These are phyloP conservation scores for Xenoacremonium recifei DNA, from an alignment of 2,329 filamentous ascomycete species.

Conservation along the genomic window DNA sequence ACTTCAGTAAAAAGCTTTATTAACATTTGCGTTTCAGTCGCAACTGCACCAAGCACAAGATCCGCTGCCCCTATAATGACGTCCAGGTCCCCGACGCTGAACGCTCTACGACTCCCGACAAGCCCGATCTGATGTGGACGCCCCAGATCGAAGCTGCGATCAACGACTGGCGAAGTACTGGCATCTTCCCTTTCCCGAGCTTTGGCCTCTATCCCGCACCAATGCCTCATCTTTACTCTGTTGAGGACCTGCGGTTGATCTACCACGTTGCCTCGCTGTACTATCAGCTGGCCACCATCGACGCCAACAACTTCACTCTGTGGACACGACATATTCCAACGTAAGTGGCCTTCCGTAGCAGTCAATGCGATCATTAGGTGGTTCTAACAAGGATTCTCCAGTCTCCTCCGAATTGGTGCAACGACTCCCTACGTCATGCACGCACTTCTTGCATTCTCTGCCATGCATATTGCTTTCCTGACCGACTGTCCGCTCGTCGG, in stretches of 20 bases:
- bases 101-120: slow-evolving; percentile 59
- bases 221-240: slow-evolving; percentile 68
- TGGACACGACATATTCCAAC: slow-evolving; percentile 93
- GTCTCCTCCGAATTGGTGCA: slow-evolving; percentile 70
- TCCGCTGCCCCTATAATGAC: slow-evolving; percentile 97
- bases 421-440: slow-evolving; percentile 91
- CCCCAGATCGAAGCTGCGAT: slow-evolving; percentile 81
- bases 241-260: slow-evolving; percentile 81
- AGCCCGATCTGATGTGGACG: slow-evolving; percentile 77
- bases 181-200: slow-evolving; percentile 81
- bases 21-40: slow-evolving; percentile 56
- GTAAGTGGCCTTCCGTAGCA: too few relatives aligned
- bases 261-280: slow-evolving; percentile 88
- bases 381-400: slow-evolving; percentile 19
- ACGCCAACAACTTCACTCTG: slow-evolving; percentile 80
- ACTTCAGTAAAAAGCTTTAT: neutral
- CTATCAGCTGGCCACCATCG: slow-evolving; percentile 73
- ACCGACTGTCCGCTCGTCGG: slow-evolving; percentile 82
- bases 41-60: slow-evolving; percentile 99
- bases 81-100: slow-evolving; percentile 64
- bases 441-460: slow-evolving; percentile 88
- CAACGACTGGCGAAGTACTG: slow-evolving; percentile 79
- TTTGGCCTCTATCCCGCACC: slow-evolving; percentile 74
- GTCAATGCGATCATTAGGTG: too few relatives aligned
- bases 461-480: slow-evolving; percentile 87